phyloP scores from a whole-genome alignment of 352 stramenopile species.

The Globisporangium solare region DNA sequence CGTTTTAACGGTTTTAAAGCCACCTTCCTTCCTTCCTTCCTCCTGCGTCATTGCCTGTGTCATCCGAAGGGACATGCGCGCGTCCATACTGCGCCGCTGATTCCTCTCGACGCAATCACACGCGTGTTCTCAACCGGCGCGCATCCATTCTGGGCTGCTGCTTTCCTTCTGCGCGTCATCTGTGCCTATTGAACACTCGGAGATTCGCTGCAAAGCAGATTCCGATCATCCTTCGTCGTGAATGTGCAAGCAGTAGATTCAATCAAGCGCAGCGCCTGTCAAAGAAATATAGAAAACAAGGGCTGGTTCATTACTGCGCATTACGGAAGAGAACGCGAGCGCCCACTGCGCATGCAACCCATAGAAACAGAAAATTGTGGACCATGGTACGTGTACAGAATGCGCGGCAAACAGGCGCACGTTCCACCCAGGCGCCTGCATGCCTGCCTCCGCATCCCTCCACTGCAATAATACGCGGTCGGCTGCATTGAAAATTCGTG shows the following conservation, averaged over 20 bases:
- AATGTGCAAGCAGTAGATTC: slow-evolving; percentile 5
- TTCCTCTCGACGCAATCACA: not conserved
- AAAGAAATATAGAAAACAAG: not conserved
- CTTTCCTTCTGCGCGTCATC: not conserved
- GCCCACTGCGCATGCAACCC: too few relatives aligned
- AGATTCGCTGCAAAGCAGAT: slow-evolving; percentile 1
- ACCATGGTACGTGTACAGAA: too few relatives aligned
- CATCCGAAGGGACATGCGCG: not conserved
- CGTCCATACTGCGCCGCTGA: too few relatives aligned
- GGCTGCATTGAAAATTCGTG: not conserved
- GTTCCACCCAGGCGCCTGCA: too few relatives aligned
- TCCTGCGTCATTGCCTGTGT: not conserved
- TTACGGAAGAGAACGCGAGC: too few relatives aligned
- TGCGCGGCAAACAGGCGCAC: too few relatives aligned
- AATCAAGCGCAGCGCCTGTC: not conserved
- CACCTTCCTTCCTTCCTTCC: slow-evolving; percentile 1
- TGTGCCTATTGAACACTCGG: not conserved
- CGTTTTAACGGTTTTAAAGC: not conserved
- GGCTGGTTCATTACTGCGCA: not conserved
- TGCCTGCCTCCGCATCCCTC: too few relatives aligned
- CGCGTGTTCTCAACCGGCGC: not conserved
- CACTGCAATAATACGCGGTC: too few relatives aligned
- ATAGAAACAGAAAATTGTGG: too few relatives aligned
- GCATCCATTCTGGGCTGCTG: not conserved
- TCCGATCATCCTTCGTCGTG: not conserved